Evolutionary conservation across 768 basidiomycete species (phyloP).

Genomic region (Naematelia encephala): DNA sequence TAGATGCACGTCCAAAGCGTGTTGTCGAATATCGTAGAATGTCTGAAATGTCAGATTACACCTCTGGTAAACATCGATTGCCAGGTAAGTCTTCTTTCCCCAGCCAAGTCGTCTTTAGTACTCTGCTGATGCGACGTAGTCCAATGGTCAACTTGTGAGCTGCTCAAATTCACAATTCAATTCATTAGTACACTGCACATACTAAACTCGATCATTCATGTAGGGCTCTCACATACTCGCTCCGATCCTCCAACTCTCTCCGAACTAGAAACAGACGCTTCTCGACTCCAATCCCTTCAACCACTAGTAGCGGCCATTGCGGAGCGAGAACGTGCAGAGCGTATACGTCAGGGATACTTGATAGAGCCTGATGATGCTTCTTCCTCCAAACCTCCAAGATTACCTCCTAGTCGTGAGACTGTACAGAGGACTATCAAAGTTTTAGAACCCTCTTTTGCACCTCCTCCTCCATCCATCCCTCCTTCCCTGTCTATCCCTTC

Average conservation of each 20-base stretch:
- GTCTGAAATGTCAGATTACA: conserved; percentile 39
- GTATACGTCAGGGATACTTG: conserved; percentile 44
- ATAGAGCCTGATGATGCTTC: conserved; percentile 14
- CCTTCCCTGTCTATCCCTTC: background rate
- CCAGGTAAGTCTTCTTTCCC: conserved; percentile 30
- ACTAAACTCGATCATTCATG: background rate
- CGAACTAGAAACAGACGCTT: conserved; percentile 28
- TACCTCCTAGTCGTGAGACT: background rate
- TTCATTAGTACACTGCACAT: background rate
- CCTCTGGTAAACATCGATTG: conserved; percentile 21
- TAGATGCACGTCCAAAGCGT: conserved; percentile 36
- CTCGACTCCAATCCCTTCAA: conserved; percentile 21
- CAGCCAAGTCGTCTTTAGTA: no score
- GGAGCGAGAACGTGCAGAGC: conserved; percentile 34
- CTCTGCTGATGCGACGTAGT: conserved; percentile 18
- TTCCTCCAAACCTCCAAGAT: background rate
- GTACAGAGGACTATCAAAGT: no score
- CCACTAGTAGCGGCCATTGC: conserved; percentile 38
- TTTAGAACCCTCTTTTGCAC: no score
- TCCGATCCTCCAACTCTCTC: conserved; percentile 27
- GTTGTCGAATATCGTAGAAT: conserved; percentile 37
- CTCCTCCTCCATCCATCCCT: background rate
- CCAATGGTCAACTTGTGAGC: conserved; percentile 45
- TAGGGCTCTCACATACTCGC: conserved; percentile 46
- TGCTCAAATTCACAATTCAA: background rate